Conservation (phyloP, 768 basidiomycete species). For the Porphyrellus cyaneotinctus region DNA sequence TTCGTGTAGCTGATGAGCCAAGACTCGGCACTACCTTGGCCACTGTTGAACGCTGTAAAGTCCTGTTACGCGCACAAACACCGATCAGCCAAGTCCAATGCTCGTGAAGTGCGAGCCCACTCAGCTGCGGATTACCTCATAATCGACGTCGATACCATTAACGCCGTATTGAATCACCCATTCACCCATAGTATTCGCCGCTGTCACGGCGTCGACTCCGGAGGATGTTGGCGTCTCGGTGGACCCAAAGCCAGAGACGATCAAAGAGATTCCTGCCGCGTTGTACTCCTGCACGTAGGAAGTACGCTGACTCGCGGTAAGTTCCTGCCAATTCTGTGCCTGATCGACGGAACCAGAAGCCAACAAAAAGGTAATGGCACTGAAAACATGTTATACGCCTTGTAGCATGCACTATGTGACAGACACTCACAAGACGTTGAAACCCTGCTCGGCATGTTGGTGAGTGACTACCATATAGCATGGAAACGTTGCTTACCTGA, state of each 20-base stretch:
- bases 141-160: neutral
- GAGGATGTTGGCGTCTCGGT: neutral
- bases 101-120: no score
- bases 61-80: slow-evolving; percentile 37
- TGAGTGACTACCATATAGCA: neutral
- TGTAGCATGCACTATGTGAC: neutral
- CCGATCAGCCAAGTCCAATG: no score
- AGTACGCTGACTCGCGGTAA: neutral
- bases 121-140: neutral
- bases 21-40: slow-evolving; percentile 44
- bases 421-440: slow-evolving; percentile 32
- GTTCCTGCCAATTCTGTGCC: neutral
- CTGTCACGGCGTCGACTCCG: neutral
- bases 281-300: neutral
- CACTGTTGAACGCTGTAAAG: slow-evolving; percentile 47
- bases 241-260: neutral
- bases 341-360: neutral
- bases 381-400: neutral
- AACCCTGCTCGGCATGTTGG: slow-evolving; percentile 22
- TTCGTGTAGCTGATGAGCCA: slow-evolving; percentile 34
- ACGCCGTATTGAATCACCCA: neutral
- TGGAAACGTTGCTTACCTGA: slow-evolving; percentile 27
- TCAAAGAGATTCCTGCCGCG: neutral
- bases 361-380: neutral
- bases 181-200: neutral